Evolutionary conservation across 2,329 filamentous ascomycete genomes (phyloP), one percentile per base, ranked within the genome.

Genomic region (Exophiala spinifera): DNA sequence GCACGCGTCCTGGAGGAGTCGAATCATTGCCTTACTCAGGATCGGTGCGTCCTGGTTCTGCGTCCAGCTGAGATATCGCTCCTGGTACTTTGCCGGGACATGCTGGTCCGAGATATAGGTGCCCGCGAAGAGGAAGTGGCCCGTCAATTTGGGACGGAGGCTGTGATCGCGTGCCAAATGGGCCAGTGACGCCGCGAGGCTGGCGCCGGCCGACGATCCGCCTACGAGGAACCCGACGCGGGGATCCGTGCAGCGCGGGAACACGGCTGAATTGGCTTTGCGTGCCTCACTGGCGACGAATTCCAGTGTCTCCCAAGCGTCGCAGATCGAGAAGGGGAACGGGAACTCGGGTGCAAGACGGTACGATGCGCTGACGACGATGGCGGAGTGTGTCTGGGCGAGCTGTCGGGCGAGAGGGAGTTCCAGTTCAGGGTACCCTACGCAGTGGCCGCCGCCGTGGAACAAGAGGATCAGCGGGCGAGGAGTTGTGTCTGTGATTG

Each of bases 221-320:
- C 75, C 76, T 5, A 79, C 50, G n/a, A 80, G 53, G 59, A 80
- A 79, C 0, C 76, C 77, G 10, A 67, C 68, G 5, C 65, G 63
- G 0, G 73, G 68, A 49, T 77, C 69, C 8, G 71, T 71, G 8
- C 67, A 69, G 3, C 78, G 60, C 39, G 13, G 61, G 34, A 28
- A 73, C 70, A 55, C 77, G 71, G 57, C 49, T n/a, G 47, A 55
- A 17, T 47, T 51, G 33, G 48, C 52, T 17, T 53, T 55, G n/a
- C 52, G 40, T 13, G 44, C 42, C 28, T 59, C 59, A 19, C 44
- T 46, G 10, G 68, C 69, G 34, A 67, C 67, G 75, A 75, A 79
- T 64, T 73, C 65, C 43, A 78, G 54, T 4, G 70, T 71, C 62
- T 79, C 77, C 69, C 70, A 78, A 17, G 67, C 66, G 58, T 79